Conservation (phyloP, 805 yeast species). For the Candida khao-thaluensis region DNA sequence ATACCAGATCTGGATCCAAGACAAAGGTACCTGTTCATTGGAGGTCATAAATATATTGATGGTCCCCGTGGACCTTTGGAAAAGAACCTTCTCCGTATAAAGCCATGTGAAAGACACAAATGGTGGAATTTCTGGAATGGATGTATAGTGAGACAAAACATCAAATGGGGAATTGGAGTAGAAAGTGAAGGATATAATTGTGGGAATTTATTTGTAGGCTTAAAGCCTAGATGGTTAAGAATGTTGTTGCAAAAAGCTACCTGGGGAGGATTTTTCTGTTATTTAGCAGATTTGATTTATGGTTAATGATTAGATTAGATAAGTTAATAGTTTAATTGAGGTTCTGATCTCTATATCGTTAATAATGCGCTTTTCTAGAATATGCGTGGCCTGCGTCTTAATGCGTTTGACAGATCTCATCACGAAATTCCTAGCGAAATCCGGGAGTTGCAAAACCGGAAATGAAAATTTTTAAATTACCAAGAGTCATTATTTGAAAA, state of each 20-base stretch:
- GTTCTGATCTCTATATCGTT: too few relatives aligned
- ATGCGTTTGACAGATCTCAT: too few relatives aligned
- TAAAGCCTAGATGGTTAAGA: constrained; percentile 53
- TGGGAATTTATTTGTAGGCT: constrained; percentile 58
- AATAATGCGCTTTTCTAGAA: too few relatives aligned
- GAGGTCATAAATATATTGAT: constrained; percentile 83
- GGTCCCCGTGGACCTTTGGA: constrained; percentile 91
- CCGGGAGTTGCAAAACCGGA: constrained; percentile 2
- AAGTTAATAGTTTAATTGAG: too few relatives aligned
- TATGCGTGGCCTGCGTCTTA: too few relatives aligned
- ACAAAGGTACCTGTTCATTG: constrained; percentile 81
- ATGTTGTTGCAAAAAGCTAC: constrained; percentile 47
- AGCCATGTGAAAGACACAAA: constrained; percentile 79
- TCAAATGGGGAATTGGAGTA: constrained; percentile 82
- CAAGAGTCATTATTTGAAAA: too few relatives aligned
- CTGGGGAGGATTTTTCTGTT: constrained; percentile 65
- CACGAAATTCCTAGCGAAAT: not conserved
- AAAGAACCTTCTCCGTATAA: constrained; percentile 67
- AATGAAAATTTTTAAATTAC: not conserved
- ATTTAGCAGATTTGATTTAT: constrained; percentile 48
- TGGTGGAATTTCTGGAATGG: constrained; percentile 92
- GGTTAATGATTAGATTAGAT: too few relatives aligned
- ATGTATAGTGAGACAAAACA: constrained; percentile 73
- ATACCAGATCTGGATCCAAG: constrained; percentile 67
- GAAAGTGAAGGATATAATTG: constrained; percentile 86